A percentile compares a stretch with the other conserved stretches of the same genome.
These are phyloP conservation scores for Cryptococcus sp. DNA, from an alignment of 1,284 basidiomycete genomes.

Conservation along the genomic window DNA sequence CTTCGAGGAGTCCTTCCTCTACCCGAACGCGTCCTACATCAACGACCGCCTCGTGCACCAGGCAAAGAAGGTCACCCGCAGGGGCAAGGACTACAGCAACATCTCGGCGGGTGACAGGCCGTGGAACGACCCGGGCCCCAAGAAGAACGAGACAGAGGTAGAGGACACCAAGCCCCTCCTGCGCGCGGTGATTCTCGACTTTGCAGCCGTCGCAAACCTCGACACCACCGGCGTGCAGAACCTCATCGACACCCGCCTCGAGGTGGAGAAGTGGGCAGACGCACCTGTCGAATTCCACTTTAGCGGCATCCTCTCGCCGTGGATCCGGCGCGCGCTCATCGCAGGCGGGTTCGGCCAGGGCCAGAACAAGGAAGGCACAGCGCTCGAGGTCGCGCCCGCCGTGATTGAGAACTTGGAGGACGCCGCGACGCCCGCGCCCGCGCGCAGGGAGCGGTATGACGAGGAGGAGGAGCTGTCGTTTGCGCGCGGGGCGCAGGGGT, in stretches of 20 bases:
- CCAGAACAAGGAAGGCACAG: constrained; percentile 48
- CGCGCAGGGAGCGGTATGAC: constrained; percentile 8
- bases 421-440: constrained; percentile 26
- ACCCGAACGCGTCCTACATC: constrained; percentile 81
- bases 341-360: constrained; percentile 77
- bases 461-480: not conserved
- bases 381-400: constrained; percentile 68
- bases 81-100: constrained; percentile 68
- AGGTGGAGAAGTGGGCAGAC: constrained; percentile 84
- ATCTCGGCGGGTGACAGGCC: constrained; percentile 69
- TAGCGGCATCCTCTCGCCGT: constrained; percentile 72
- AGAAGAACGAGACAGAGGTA: constrained; percentile 53
- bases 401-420: constrained; percentile 52
- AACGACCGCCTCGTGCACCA: constrained; percentile 76
- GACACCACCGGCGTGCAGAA: constrained; percentile 81
- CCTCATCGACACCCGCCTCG: constrained; percentile 79
- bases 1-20: constrained; percentile 89
- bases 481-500: not conserved
- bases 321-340: constrained; percentile 85
- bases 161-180: constrained; percentile 66
- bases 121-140: constrained; percentile 91
- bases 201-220: constrained; percentile 66
- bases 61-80: constrained; percentile 71
- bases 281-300: constrained; percentile 68
- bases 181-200: constrained; percentile 86